These are phyloP conservation scores for Suillus brevipes DNA, from an alignment of 768 basidiomycete species.

Conservation along the genomic window DNA sequence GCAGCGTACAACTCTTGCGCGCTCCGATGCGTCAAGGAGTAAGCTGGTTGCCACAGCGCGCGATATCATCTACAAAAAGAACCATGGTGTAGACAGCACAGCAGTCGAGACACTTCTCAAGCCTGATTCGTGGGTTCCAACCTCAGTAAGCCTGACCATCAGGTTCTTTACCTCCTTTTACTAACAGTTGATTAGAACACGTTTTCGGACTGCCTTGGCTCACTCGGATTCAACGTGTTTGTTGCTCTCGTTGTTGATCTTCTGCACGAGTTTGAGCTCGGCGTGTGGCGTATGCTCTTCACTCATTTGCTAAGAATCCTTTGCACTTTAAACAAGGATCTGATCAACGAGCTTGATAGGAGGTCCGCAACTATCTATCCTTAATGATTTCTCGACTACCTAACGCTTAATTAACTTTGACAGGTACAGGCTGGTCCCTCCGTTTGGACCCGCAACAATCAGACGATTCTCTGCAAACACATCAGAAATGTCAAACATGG, in stretches of 20 bases:
- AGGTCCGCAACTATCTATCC: conserved; percentile 10
- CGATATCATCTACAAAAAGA: conserved; percentile 14
- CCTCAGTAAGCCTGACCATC: conserved; percentile 19
- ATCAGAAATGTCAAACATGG: conserved; percentile 35
- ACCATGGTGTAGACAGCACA: conserved; percentile 25
- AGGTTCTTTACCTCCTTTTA: background rate
- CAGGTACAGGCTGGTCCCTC: conserved; percentile 31
- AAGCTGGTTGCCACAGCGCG: background rate
- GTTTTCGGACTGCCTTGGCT: conserved; percentile 26
- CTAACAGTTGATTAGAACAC: conserved; percentile 31
- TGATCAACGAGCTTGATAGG: conserved; percentile 18
- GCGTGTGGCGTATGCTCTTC: conserved; percentile 32
- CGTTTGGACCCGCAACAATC: conserved; percentile 35
- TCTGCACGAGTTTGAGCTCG: conserved; percentile 40
- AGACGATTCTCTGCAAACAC: conserved; percentile 30
- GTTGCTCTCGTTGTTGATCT: conserved; percentile 33
- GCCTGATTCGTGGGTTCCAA: conserved; percentile 32
- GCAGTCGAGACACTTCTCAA: conserved; percentile 29
- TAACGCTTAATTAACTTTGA: too few relatives aligned
- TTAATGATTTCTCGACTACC: too few relatives aligned
- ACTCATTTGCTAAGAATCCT: too few relatives aligned
- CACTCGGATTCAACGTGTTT: conserved; percentile 23
- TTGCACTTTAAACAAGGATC: too few relatives aligned
- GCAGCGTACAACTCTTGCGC: background rate
- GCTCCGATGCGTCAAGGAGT: background rate